Evolutionary conservation across 2,329 filamentous ascomycete species (phyloP).

Genomic region (Decorospora gaudefroyi): DNA sequence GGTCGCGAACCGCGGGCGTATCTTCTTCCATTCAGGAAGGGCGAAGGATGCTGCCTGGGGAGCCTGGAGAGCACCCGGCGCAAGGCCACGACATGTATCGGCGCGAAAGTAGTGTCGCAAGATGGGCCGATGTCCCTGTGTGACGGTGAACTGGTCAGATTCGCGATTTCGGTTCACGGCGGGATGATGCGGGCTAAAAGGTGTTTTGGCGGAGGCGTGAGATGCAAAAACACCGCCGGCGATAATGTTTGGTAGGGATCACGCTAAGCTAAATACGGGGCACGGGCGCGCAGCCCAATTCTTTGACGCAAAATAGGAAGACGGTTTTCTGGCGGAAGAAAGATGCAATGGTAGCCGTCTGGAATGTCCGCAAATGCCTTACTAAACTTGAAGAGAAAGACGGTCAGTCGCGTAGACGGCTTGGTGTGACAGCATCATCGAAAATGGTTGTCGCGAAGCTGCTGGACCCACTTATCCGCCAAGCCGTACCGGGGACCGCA

Average conservation of each 20-base stretch:
- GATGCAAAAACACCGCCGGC: conserved; percentile 21
- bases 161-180: conserved; percentile 31
- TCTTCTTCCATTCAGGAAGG: conserved; percentile 40
- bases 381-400: too few species aligned
- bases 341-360: not conserved
- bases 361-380: conserved; percentile 1
- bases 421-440: conserved; percentile 7
- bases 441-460: conserved; percentile 10
- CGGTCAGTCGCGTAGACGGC: conserved; percentile 13
- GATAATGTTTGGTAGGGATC: conserved; percentile 16
- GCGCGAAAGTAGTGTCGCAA: conserved; percentile 29
- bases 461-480: conserved; percentile 16
- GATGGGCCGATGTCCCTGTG: conserved; percentile 23
- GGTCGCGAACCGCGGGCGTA: conserved; percentile 40
- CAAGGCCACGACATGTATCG: conserved; percentile 38
- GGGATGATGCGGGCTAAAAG: conserved; percentile 33
- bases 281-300: conserved; percentile 10
- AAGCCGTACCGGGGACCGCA: conserved; percentile 17
- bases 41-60: conserved; percentile 33
- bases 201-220: conserved; percentile 35
- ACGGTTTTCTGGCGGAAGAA: not conserved
- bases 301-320: conserved; percentile 7
- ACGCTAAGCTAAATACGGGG: conserved; percentile 24
- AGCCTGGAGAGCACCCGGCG: conserved; percentile 41
- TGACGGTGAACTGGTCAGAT: conserved; percentile 39